Percentiles rank a stretch among this genome's conserved stretches.
Evolutionary conservation across 177 flowering plant species (phyloP).

Genomic region (Telopea speciosissima): DNA sequence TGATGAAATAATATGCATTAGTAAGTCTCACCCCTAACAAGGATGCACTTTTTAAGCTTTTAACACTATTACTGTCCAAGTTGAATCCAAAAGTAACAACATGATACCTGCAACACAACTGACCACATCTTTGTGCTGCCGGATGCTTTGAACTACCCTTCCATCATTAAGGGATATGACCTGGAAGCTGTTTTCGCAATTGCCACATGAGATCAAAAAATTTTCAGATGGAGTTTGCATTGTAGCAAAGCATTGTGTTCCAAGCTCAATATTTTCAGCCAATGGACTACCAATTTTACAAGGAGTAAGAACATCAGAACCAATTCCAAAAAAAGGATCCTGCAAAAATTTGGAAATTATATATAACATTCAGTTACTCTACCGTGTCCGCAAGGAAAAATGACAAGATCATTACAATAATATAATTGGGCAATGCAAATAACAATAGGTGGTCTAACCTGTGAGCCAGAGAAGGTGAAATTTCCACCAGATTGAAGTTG

Average conservation of each 20-base stretch:
- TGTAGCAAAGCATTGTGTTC: conserved; percentile 79
- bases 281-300: conserved; percentile 83
- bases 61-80: no score
- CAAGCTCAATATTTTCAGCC: conserved; percentile 77
- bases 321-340: conserved; percentile 96
- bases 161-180: conserved; percentile 85
- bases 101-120: conserved; percentile 89
- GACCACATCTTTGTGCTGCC: conserved; percentile 94
- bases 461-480: conserved; percentile 86
- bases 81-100: neutral
- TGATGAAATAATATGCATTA: no score
- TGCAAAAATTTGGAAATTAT: conserved; percentile 28
- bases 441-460: conserved; percentile 37
- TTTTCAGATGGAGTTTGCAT: conserved; percentile 73
- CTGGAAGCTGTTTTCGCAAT: conserved; percentile 97
- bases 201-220: conserved; percentile 83
- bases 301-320: conserved; percentile 79
- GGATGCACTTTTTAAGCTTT: no score
- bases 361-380: neutral
- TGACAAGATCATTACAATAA: neutral
- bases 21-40: no score
- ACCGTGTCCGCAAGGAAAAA: neutral
- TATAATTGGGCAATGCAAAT: neutral
- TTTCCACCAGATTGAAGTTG: conserved; percentile 95
- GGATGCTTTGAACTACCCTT: conserved; percentile 77